Evolutionary conservation across 208 protist species (phyloP), one percentile per base, ranked within the genome.

Genomic region (Leishmania braziliensis): DNA sequence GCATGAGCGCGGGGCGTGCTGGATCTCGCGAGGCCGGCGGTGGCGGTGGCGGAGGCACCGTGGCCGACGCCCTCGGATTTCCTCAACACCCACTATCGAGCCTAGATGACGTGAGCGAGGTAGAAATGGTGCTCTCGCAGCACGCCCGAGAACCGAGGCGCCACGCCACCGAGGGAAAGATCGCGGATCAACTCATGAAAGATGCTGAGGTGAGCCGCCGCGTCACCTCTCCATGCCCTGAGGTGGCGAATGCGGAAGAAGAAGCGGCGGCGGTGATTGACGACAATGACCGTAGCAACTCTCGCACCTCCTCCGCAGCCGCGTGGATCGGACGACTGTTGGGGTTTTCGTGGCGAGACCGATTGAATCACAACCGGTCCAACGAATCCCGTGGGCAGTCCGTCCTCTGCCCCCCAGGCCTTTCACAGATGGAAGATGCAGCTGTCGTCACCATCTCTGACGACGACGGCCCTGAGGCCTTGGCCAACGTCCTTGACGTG

Each of bases 71-170:
- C 50, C 4, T 26, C 20, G 9, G 53, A 20, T n/a, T 26, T 43
- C 12, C n/a, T 50, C 50, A 39, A 54, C 68, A 56, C 68, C 39
- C 18, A 39, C n/a, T 18, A 39, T 84, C 68, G 76, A 84, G 81
- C 36, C 70, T 84, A 26, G 81, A 84, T 9, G 81, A 84, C 60
- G 70, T 80, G 46, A 78, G 58, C 76, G 81, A 77, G 26, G 81
- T 51, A 29, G 51, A 16, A 76, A 43, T 29, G 51, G n/a, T 5
- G 2, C 26, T 39, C 29, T 43, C 72, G 26, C 56, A 62, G 46
- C 75, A 78, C 65, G 29, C 80, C 16, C 72, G 68, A 36, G 75
- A 68, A n/a, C 72, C 20, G 12, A 33, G 23, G 72, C 50, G 72
- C 53, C 26, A 48, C 53, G 23, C 29, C 33, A 43, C 16, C 54